Evolutionary conservation across 805 yeast species (phyloP), one percentile per base, ranked within the genome.

Genomic region (Kodamaea laetipori): DNA sequence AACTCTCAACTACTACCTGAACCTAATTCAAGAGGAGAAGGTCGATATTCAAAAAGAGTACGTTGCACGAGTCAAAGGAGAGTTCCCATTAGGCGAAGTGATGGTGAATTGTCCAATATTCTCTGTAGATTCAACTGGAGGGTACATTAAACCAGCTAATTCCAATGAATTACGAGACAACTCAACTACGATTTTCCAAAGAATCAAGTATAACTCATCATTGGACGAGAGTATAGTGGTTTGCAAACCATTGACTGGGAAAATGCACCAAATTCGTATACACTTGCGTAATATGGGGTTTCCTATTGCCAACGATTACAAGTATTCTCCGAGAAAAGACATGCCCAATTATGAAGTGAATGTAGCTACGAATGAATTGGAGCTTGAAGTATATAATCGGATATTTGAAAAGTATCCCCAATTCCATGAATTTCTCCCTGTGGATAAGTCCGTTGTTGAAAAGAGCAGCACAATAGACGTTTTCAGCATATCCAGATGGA

Each of bases 251-350:
- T 46, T 72, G 5, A 74, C 81, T 0, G 84, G 84, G 0, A 64
- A 74, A 47, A 76, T 76, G 56, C 84, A 79, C 57, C 84, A 79
- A 55, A 77, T 79, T 18, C 60, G 84, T 9, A 76, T 79, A 4
- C 84, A 79, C 55, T 56, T 79, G 9, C 56, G 80, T 16, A 72
- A 76, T 48, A 38, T 78, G 47, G 73, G 74, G 0, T 55, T 48
- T 57, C 97, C 98, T 0, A 92, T 92, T 36, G 89, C 86, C 3
- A 90, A 92, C 59, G 99, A 92, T 61, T 59, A 56, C 19, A 52
- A 61, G 9, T 71, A 71, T 47, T 59, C 63, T 39, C 57, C 60
- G 1, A 33, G 18, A 4, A 44, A 41, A 3, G 32, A 35, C 4
- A 17, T 43, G 9, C 31, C 43, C 12, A 50, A 44, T 28, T 45